Base-by-base conservation (phyloP, 2,329 filamentous ascomycete genomes). In the Clathrospora elynae region DNA sequence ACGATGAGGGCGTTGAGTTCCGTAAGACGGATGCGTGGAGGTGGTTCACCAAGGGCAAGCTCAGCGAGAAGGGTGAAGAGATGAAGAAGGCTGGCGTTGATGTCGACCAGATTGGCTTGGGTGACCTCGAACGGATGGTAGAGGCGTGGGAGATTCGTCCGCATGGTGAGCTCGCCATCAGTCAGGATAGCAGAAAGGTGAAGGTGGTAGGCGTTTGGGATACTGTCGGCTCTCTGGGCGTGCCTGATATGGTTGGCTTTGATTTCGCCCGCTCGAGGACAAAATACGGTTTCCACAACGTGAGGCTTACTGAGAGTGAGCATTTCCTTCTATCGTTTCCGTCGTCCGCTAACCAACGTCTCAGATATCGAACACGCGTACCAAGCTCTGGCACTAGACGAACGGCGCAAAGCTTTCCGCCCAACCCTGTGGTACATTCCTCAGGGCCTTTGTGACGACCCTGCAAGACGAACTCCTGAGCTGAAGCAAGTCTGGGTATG, bases 321-420 rank as follows among this genome's bases (percentile, higher is more conserved):
- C 49, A 9, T 33, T 4, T 31, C 23, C n/a, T 26, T 4, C 9
- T 30, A 13, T 40, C 47, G 8, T 29, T 28, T 4, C 24, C 41
- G n/a, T 6, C 12, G 1, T 8, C 18, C 8, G 60, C 69, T 54
- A 70, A 74, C 1, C n/a, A 53, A 58, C 5, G 1, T 1, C 6
- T 17, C 20, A 70, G 69, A 65, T 8, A 72, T 81, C 10, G 69
- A 78, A 17, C 74, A 80, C 51, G 79, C 78, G 5, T 81, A 75
- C 52, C 79, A 82, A 29, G 79, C 78, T 2, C 54, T 82, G 1
- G 78, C 78, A 3, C 60, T 82, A 0, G 78, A 82, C 25, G 79
- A 82, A 52, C 73, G 73, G 23, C 73, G 79, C 4, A 66, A 61
- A n/a, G 73, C 78, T 1, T 82, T 79, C 54, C 68, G 71, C 0